Percentiles rank a stretch among this genome's conserved stretches.
phyloP scores from a whole-genome alignment of 257 asterid species.

The Galeopsis tetrahit region DNA sequence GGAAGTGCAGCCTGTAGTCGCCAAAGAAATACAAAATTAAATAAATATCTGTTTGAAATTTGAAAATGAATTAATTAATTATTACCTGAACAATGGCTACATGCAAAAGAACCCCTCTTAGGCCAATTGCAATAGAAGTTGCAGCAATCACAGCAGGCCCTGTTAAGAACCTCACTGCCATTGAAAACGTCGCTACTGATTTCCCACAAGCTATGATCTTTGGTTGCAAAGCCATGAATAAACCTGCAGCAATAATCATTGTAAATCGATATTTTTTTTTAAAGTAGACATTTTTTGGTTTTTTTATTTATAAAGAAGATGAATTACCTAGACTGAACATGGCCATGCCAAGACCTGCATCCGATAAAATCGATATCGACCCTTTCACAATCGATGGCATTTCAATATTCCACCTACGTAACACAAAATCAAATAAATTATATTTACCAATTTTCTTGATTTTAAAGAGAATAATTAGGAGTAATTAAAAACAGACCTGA shows the following conservation, averaged over 20 bases:
- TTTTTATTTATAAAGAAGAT: background rate
- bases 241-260: conserved; percentile 45
- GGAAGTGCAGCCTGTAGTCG: conserved; percentile 86
- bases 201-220: conserved; percentile 88
- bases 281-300: background rate
- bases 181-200: conserved; percentile 84
- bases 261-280: background rate
- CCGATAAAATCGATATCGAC: conserved; percentile 87
- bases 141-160: conserved; percentile 99
- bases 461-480: background rate
- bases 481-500: conserved; percentile 49
- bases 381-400: conserved; percentile 89
- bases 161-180: conserved; percentile 92
- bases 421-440: background rate
- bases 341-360: conserved; percentile 99
- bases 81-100: conserved; percentile 89
- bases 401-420: conserved; percentile 89
- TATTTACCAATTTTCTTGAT: background rate
- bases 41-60: background rate
- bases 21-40: conserved; percentile 11
- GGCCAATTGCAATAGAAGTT: conserved; percentile 87
- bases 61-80: background rate
- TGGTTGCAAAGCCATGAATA: conserved; percentile 97
- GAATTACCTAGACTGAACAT: conserved; percentile 88
- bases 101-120: conserved; percentile 80